These are phyloP conservation scores for Bretziella fagacearum DNA, from an alignment of 2,329 filamentous ascomycete species.

Conservation along the genomic window DNA sequence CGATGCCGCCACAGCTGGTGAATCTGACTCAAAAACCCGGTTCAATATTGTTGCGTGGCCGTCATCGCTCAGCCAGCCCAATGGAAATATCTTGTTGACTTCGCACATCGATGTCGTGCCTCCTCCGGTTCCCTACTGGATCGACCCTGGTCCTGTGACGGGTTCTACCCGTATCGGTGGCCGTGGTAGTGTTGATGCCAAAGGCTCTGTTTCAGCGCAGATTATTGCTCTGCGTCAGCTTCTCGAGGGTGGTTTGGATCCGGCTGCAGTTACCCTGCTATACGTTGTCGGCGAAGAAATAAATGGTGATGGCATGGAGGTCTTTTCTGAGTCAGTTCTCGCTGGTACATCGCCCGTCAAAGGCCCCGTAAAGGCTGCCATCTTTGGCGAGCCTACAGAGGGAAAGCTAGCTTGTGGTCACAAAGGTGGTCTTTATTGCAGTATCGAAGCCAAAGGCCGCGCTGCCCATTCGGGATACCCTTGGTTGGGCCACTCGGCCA, in stretches of 20 bases:
- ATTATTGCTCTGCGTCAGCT: slow-evolving; percentile 49
- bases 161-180: slow-evolving; percentile 41
- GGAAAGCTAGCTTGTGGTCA: slow-evolving; percentile 75
- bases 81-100: slow-evolving; percentile 47
- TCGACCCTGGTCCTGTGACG: slow-evolving; percentile 30
- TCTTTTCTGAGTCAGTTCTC: slow-evolving; percentile 28
- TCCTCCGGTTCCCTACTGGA: slow-evolving; percentile 52
- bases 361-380: slow-evolving; percentile 40
- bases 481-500: slow-evolving; percentile 72
- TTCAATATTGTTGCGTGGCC: slow-evolving; percentile 66
- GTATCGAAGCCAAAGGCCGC: slow-evolving; percentile 51
- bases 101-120: slow-evolving; percentile 73
- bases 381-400: slow-evolving; percentile 90
- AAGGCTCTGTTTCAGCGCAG: slow-evolving; percentile 55
- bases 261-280: slow-evolving; percentile 39
- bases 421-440: slow-evolving; percentile 64
- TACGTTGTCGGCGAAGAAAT: slow-evolving; percentile 74
- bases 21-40: slow-evolving; percentile 24
- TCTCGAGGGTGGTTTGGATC: slow-evolving; percentile 25
- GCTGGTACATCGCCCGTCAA: slow-evolving; percentile 20
- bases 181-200: slow-evolving; percentile 58
- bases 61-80: slow-evolving; percentile 27
- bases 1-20: too few species aligned
- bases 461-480: slow-evolving; percentile 85
- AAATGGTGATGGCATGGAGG: slow-evolving; percentile 61